Conservation (phyloP, 2,329 filamentous ascomycete genomes). For the Hymenoscyphus infarciens region DNA sequence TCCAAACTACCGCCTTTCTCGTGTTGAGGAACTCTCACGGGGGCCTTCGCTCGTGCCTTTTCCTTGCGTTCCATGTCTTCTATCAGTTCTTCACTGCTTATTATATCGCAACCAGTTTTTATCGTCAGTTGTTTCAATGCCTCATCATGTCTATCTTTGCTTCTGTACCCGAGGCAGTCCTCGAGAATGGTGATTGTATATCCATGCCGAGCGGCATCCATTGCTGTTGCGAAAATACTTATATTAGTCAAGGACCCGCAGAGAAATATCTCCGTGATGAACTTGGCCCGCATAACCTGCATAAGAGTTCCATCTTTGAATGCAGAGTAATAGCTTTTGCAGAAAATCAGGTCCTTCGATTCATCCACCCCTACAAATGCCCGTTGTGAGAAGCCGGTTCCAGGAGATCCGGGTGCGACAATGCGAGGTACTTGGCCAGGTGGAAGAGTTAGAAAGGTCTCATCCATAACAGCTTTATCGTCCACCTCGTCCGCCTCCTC, state of each 20-base stretch:
- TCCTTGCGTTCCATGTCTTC: slow-evolving; percentile 23
- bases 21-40: slow-evolving; percentile 1
- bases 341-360: slow-evolving; percentile 46
- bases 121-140: slow-evolving; percentile 31
- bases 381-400: slow-evolving; percentile 43
- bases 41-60: slow-evolving; percentile 21
- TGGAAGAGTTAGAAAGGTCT: slow-evolving; percentile 31
- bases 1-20: slow-evolving; percentile 23
- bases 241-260: slow-evolving; percentile 85
- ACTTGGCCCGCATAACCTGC: slow-evolving; percentile 72
- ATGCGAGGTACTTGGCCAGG: slow-evolving; percentile 36
- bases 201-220: slow-evolving; percentile 86
- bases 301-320: slow-evolving; percentile 74
- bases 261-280: slow-evolving; percentile 85
- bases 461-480: slow-evolving; percentile 19
- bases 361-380: slow-evolving; percentile 44
- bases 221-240: slow-evolving; percentile 84
- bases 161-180: slow-evolving; percentile 83
- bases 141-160: slow-evolving; percentile 58
- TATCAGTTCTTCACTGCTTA: slow-evolving; percentile 30
- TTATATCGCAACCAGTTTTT: slow-evolving; percentile 35
- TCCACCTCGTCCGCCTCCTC: slow-evolving; percentile 18
- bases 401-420: slow-evolving; percentile 44
- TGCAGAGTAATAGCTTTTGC: slow-evolving; percentile 83
- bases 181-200: slow-evolving; percentile 82